Conservation (phyloP, 176 grass and related monocot genomes). For the Coix lacrymajobi region DNA sequence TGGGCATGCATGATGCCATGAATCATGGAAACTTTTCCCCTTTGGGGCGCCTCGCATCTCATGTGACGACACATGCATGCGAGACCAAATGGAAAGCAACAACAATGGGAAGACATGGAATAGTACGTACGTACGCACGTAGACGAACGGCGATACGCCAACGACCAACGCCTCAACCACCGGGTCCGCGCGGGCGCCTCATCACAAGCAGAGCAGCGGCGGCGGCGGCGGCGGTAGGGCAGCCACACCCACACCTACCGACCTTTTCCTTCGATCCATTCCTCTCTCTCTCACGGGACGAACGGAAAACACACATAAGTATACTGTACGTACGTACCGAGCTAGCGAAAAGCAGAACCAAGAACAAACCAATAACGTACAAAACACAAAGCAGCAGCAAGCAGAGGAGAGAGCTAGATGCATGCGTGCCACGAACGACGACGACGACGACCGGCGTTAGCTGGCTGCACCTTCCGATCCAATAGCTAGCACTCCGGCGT, state of each 20-base stretch:
- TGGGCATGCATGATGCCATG: constrained; percentile 17
- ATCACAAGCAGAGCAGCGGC: neutral
- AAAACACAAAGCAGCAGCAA: neutral
- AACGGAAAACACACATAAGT: too few relatives aligned
- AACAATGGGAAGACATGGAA: neutral
- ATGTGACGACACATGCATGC: constrained; percentile 1
- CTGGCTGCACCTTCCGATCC: too few relatives aligned
- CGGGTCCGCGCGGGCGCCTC: neutral
- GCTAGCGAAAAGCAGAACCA: too few relatives aligned
- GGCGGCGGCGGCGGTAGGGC: constrained; percentile 35
- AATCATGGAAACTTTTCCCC: constrained; percentile 25
- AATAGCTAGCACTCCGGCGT: constrained; percentile 86
- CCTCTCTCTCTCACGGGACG: too few relatives aligned
- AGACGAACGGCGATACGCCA: constrained; percentile 6
- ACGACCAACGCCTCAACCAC: constrained; percentile 54
- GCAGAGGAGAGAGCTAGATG: too few relatives aligned
- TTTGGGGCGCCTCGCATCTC: constrained; percentile 24
- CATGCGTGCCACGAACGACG: too few relatives aligned
- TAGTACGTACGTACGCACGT: too few relatives aligned
- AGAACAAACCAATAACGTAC: too few relatives aligned
- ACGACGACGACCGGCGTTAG: too few relatives aligned
- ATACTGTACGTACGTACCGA: too few relatives aligned
- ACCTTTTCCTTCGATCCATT: too few relatives aligned
- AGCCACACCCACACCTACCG: neutral
- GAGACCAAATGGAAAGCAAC: neutral